Percentiles rank a stretch among this genome's conserved stretches.
These are phyloP conservation scores for Diplocarpon rosae DNA, from an alignment of 2,329 filamentous ascomycete species.

Conservation along the genomic window DNA sequence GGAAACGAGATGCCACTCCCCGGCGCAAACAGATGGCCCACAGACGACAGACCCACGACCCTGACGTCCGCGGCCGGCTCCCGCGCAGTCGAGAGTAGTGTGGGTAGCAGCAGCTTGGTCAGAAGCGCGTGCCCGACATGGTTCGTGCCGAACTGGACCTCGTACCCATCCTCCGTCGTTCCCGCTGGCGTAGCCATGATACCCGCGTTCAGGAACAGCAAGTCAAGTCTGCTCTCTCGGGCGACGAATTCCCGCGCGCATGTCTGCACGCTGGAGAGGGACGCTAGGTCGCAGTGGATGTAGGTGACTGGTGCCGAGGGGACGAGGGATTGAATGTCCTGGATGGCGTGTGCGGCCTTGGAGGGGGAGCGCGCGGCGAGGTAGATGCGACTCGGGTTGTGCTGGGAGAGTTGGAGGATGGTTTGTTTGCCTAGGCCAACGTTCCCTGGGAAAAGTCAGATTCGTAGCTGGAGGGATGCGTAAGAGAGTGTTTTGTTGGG, in stretches of 20 bases:
- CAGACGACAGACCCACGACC: slow-evolving; percentile 11
- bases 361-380: slow-evolving; percentile 30
- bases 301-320: slow-evolving; percentile 25
- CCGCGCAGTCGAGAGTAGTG: slow-evolving; percentile 22
- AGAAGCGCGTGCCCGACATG: slow-evolving; percentile 39
- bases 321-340: slow-evolving; percentile 27
- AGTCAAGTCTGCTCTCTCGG: slow-evolving; percentile 30
- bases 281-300: slow-evolving; percentile 35
- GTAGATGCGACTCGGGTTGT: slow-evolving; percentile 31
- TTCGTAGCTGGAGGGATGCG: background rate
- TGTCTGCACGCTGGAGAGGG: slow-evolving; percentile 32
- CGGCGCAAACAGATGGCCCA: slow-evolving; percentile 8
- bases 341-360: slow-evolving; percentile 30
- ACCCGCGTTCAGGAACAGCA: slow-evolving; percentile 37
- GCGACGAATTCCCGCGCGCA: slow-evolving; percentile 31
- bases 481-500: background rate
- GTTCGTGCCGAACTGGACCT: slow-evolving; percentile 39
- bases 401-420: slow-evolving; percentile 31
- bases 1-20: slow-evolving; percentile 25
- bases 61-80: slow-evolving; percentile 16
- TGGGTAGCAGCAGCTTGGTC: slow-evolving; percentile 30
- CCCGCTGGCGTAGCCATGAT: slow-evolving; percentile 32
- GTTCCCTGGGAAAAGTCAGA: slow-evolving; percentile 11
- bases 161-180: slow-evolving; percentile 36
- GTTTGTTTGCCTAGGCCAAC: slow-evolving; percentile 37